Evolutionary conservation across 768 basidiomycete genomes (phyloP), one percentile per base, ranked within the genome.

Genomic region (Nidularia sp.): DNA sequence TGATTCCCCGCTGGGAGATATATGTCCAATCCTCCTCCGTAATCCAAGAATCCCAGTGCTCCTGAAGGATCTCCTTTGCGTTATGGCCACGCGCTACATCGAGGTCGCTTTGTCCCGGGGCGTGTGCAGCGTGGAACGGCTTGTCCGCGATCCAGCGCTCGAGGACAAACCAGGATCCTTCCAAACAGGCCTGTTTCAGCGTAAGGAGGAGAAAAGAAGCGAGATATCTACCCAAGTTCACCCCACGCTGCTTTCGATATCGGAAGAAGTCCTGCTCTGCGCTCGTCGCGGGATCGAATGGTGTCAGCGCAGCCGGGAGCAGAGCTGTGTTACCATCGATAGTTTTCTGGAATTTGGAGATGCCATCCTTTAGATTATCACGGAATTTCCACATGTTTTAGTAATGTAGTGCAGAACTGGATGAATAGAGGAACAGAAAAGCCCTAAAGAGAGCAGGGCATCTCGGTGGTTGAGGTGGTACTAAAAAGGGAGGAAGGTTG

Each of bases 101-200:
- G 12, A 86, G 68, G 58, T 90, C 88, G 59, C 85, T 87, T 57
- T 86, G 77, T 0, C 73, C 82, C 2, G 84, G 83, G 15, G 67
- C 52, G 9, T 54, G 62, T 6, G 89, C 86, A 12, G 66, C 62
- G 2, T 65, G 69, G 59, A 84, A 92, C 0, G 86, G 86, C 0
- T 64, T 46, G 1, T 81, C 78, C 10, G 80, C 63, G 36, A 92
- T 88, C 90, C 90, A 92, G 34, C 79, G 70, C 65, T 92, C 90
- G 13, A 89, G 76, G 2, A 87, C 83, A 55, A 92, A 91, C 88
- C 86, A 89, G 5, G 80, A 84, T 0, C 87, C 86, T 89, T 53
- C 29, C 54, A 15, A 22, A 48, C 31, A 51, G 47, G 45, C 29
- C 4, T 7, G 46, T 9, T 29, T 10, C n/a, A 47, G 18, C n/a